Evolutionary conservation across 129 eudicot species (phyloP).

Genomic region (Tagetes erecta): DNA sequence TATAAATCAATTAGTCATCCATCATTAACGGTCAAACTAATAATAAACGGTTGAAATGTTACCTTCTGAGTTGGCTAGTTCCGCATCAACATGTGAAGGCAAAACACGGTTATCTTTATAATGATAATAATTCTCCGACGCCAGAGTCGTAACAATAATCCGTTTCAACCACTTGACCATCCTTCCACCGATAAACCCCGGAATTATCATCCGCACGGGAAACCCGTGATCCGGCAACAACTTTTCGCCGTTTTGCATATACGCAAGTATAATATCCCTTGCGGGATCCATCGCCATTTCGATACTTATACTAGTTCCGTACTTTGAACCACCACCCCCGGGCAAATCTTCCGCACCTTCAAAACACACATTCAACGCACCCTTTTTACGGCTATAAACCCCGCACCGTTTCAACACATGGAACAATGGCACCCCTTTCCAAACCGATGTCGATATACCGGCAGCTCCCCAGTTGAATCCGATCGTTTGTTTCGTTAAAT

Average conservation of each 20-base stretch:
- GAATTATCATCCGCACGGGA: conserved; percentile 83
- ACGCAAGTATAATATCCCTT: conserved; percentile 76
- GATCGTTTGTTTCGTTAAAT: conserved; percentile 66
- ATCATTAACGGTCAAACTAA: no score
- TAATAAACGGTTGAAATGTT: not conserved
- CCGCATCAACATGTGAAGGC: conserved; percentile 93
- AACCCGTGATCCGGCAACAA: conserved; percentile 86
- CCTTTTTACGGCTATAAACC: conserved; percentile 48
- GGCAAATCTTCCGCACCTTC: conserved; percentile 94
- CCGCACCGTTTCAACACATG: conserved; percentile 68
- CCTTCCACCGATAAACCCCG: conserved; percentile 91
- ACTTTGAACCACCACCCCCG: conserved; percentile 94
- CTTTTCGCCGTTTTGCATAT: conserved; percentile 85
- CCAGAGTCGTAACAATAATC: conserved; percentile 66
- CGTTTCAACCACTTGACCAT: conserved; percentile 97
- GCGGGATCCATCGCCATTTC: conserved; percentile 87
- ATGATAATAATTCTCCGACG: conserved; percentile 80
- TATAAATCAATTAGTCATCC: not conserved
- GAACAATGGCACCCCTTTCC: conserved; percentile 81
- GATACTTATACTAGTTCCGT: conserved; percentile 68
- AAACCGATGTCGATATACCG: conserved; percentile 77
- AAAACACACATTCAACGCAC: conserved; percentile 82
- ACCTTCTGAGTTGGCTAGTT: conserved; percentile 95
- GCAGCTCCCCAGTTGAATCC: conserved; percentile 98
- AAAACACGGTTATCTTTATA: conserved; percentile 81